These are phyloP conservation scores for Fraxinus sp. DNA, from an alignment of 305 asterid species.

Conservation along the genomic window DNA sequence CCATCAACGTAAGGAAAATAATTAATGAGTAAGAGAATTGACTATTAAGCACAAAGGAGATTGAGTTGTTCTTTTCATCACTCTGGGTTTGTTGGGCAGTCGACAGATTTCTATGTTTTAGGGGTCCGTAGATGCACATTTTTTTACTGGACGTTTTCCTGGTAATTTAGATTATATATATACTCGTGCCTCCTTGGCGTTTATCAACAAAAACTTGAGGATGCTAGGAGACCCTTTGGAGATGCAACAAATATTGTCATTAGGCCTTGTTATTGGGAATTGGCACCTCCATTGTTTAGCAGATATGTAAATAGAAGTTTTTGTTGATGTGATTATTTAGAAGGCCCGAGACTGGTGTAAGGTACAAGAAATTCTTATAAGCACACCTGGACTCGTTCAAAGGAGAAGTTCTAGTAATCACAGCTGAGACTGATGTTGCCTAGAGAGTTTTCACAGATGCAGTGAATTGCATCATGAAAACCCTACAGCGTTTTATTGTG, in stretches of 20 bases:
- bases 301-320: not conserved
- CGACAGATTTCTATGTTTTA: not conserved
- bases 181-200: not conserved
- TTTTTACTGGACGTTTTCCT: not conserved
- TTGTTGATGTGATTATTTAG: not conserved
- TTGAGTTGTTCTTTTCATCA: not conserved
- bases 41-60: slow-evolving; percentile 12
- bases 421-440: slow-evolving; percentile 3
- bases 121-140: not conserved
- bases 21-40: not conserved
- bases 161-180: not conserved
- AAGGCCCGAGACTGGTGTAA: not conserved
- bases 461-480: slow-evolving; percentile 1
- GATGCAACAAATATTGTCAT: slow-evolving; percentile 10
- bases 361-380: not conserved
- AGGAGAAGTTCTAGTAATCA: not conserved
- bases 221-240: not conserved
- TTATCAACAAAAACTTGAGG: not conserved
- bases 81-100: not conserved
- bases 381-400: not conserved
- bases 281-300: not conserved
- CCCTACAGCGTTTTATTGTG: not conserved
- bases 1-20: not conserved
- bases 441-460: not conserved
- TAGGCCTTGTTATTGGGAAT: not conserved